These are phyloP conservation scores for Amauroascus niger DNA, from an alignment of 2,329 filamentous ascomycete genomes.

Conservation along the genomic window DNA sequence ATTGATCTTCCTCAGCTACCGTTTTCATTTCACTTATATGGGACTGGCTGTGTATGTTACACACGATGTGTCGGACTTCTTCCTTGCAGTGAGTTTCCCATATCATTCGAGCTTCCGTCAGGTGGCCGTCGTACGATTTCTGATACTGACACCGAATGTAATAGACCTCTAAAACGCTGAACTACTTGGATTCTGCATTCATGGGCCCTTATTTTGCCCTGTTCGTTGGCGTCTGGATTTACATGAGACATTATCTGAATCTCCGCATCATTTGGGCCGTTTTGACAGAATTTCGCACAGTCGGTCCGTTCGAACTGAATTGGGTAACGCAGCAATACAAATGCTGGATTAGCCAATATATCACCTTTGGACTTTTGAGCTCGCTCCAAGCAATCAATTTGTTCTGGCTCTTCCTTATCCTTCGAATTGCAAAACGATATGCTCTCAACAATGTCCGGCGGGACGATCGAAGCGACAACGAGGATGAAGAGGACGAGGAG, in stretches of 20 bases:
- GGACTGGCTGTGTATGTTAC: constrained; percentile 88
- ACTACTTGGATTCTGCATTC: constrained; percentile 72
- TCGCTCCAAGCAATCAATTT: constrained; percentile 40
- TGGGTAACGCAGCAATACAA: constrained; percentile 44
- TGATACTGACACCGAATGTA: neutral
- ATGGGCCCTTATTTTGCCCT: constrained; percentile 75
- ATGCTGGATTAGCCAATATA: constrained; percentile 41
- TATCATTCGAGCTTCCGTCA: neutral
- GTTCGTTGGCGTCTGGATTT: constrained; percentile 79
- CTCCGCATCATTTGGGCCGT: constrained; percentile 40
- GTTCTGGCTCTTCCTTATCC: constrained; percentile 40
- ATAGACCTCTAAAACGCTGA: constrained; percentile 80
- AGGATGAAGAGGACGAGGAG: constrained; percentile 32
- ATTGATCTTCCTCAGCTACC: constrained; percentile 77
- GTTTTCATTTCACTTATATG: constrained; percentile 95
- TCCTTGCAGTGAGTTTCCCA: constrained; percentile 64
- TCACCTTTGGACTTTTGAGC: constrained; percentile 38
- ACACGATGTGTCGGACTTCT: constrained; percentile 90
- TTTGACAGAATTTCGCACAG: constrained; percentile 39
- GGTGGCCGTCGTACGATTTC: neutral
- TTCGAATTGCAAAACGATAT: constrained; percentile 38
- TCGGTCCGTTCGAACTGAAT: constrained; percentile 40
- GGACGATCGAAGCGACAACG: constrained; percentile 40
- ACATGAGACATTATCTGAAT: constrained; percentile 66
- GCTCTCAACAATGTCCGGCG: constrained; percentile 31